Percentiles rank a stretch among this genome's conserved stretches.
These are phyloP conservation scores for Ceratocystis cacaofunesta DNA, from an alignment of 2,329 filamentous ascomycete species.

Conservation along the genomic window DNA sequence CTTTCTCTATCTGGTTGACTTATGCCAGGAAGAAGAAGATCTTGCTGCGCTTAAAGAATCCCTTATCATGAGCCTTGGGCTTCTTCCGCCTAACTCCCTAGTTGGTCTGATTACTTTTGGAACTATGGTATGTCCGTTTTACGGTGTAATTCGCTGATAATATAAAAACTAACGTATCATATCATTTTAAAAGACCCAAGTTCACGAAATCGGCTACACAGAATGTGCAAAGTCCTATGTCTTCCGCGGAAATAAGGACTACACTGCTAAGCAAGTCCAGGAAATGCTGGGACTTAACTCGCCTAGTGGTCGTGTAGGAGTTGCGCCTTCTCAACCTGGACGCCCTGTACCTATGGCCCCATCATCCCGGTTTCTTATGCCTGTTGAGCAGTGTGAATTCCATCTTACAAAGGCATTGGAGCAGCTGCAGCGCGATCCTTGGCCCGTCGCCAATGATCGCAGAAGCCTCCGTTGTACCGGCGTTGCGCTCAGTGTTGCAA, in stretches of 20 bases:
- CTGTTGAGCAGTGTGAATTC: conserved; percentile 90
- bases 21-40: conserved; percentile 78
- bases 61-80: conserved; percentile 69
- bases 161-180: conserved; percentile 19
- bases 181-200: conserved; percentile 50
- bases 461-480: conserved; percentile 84
- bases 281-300: conserved; percentile 87
- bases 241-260: conserved; percentile 95
- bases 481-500: conserved; percentile 88
- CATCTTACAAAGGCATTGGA: conserved; percentile 93
- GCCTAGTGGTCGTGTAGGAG: conserved; percentile 54
- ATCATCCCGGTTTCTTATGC: conserved; percentile 78
- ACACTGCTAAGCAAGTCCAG: conserved; percentile 95
- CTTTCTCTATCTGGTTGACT: conserved; percentile 76
- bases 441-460: conserved; percentile 89
- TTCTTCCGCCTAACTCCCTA: conserved; percentile 66
- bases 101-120: conserved; percentile 78
- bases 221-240: conserved; percentile 98
- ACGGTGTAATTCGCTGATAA: neutral
- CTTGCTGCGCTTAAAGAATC: conserved; percentile 72
- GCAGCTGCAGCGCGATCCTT: conserved; percentile 89
- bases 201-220: conserved; percentile 94
- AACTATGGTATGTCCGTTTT: conserved; percentile 56
- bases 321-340: conserved; percentile 60
- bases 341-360: conserved; percentile 62